phyloP scores from a whole-genome alignment of 306 rosid genomes.

The Glycine tomentella region DNA sequence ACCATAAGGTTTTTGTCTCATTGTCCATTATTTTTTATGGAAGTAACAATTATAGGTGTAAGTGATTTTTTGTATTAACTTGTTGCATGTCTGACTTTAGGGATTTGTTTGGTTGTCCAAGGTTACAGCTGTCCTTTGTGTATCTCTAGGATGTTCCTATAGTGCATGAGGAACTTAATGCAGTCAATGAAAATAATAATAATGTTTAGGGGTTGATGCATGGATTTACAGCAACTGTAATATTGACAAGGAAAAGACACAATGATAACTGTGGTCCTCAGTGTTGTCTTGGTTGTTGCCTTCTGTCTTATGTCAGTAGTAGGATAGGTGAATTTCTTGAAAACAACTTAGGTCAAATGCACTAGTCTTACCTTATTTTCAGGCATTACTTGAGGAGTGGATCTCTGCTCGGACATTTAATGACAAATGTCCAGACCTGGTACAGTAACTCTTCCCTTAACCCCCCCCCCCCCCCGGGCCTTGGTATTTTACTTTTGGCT shows the following conservation, averaged over 20 bases:
- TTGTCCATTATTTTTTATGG: slow-evolving; percentile 27
- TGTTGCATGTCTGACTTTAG: slow-evolving; percentile 15
- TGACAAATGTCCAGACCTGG: slow-evolving; percentile 75
- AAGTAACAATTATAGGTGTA: neutral
- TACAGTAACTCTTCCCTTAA: slow-evolving; percentile 37
- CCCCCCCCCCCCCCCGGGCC: neutral
- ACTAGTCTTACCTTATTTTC: slow-evolving; percentile 39
- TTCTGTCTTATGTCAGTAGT: slow-evolving; percentile 3
- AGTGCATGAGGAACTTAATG: slow-evolving; percentile 24
- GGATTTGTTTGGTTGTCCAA: slow-evolving; percentile 31
- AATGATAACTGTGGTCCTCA: neutral
- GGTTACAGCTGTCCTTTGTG: neutral
- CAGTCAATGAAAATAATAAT: slow-evolving; percentile 24
- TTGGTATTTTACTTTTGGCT: neutral
- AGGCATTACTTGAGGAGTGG: slow-evolving; percentile 99
- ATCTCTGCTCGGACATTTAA: slow-evolving; percentile 64
- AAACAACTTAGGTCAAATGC: slow-evolving; percentile 12
- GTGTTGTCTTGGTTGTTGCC: no score
- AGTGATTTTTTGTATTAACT: slow-evolving; percentile 25
- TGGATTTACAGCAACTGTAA: slow-evolving; percentile 8
- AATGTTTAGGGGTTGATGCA: slow-evolving; percentile 10
- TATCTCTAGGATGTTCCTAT: slow-evolving; percentile 33
- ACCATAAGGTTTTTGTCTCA: slow-evolving; percentile 77
- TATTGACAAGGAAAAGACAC: neutral
- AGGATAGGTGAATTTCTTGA: slow-evolving; percentile 26